Evolutionary conservation across 2,329 filamentous ascomycete genomes (phyloP).

Genomic region (Chaetomium olivaceum): DNA sequence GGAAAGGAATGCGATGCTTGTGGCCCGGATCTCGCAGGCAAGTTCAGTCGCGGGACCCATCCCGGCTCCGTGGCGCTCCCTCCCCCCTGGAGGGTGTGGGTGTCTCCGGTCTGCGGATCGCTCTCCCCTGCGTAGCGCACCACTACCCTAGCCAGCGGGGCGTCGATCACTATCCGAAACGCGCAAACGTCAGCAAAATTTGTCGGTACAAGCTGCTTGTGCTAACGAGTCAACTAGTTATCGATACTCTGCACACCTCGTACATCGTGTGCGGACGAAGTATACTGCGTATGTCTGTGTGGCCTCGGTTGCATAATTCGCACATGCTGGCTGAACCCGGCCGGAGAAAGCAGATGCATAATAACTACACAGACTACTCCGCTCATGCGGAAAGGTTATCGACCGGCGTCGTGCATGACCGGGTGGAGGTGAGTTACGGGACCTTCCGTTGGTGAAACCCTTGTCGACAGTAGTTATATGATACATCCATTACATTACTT

Average conservation of each 20-base stretch:
- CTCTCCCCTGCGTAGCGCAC: constrained; percentile 15
- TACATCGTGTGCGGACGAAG: neutral
- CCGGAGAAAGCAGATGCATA: neutral
- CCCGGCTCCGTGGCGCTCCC: constrained; percentile 8
- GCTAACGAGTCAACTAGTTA: neutral
- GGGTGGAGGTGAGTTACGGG: constrained; percentile 5
- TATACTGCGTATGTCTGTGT: neutral
- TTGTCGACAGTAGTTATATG: neutral
- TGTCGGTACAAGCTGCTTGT: neutral
- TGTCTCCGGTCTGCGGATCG: constrained; percentile 3
- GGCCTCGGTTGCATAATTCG: neutral
- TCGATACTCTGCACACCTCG: neutral
- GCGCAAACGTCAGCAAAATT: constrained; percentile 2
- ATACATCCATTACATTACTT: neutral
- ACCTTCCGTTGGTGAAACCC: constrained; percentile 16
- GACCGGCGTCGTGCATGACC: neutral
- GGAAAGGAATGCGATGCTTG: constrained; percentile 1
- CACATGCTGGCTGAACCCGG: neutral
- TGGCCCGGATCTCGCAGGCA: constrained; percentile 5
- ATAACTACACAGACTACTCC: neutral
- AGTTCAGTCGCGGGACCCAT: constrained; percentile 7
- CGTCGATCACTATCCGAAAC: constrained; percentile 19
- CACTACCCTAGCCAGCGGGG: constrained; percentile 8
- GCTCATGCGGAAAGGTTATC: neutral
- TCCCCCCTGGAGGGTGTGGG: neutral